Base-by-base conservation (phyloP, 768 basidiomycete genomes). In the Dacryopinax spathularia region DNA sequence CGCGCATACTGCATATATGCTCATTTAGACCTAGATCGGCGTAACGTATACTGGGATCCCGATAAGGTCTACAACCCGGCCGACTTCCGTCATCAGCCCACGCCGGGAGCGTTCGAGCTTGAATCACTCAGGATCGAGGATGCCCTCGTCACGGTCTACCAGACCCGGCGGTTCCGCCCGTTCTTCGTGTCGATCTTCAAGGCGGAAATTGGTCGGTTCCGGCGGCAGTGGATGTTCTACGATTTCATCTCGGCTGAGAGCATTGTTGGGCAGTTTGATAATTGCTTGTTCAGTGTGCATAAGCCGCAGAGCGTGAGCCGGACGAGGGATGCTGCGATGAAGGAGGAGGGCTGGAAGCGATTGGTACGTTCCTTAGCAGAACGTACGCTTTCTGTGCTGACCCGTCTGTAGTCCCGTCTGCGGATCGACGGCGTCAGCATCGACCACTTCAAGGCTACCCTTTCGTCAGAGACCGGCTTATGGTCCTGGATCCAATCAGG, bases 401-500 rank as follows among this genome's bases (percentile, higher is more conserved):
- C 64, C 39, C 60, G 67, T 44, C 9, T 33, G 1, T 67, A 95
- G 94, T 89, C 93, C 6, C 89, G 96, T 60, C 88, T 98, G 71
- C 84, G 96, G 16, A 94, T 99, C 63, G 96, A 99, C 72, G 95
- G 95, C 13, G 87, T 99, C 60, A 92, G 89, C 66, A 85, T 99
- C 68, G 96, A 99, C 75, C 96, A 99, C 72, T 77, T 96, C 62
- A 90, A 96, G 74, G 83, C 86, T 60, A 84, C 87, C 34, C 84
- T 86, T 2, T 89, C 87, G 1, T 80, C 81, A 62, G 89, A 87
- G 66, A 72, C 72, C 13, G 90, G 92, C 6, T 93, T 94, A 13
- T 87, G 98, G 65, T 93, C 92, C 1, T 99, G 96, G 96, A 92
- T 99, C 65, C 94, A 89, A 0, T 90, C 94, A 0, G 96, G 96